Evolutionary conservation across 2,329 filamentous ascomycete species (phyloP), one percentile per base, ranked within the genome.

Genomic region (Pseudocercospora vitis): DNA sequence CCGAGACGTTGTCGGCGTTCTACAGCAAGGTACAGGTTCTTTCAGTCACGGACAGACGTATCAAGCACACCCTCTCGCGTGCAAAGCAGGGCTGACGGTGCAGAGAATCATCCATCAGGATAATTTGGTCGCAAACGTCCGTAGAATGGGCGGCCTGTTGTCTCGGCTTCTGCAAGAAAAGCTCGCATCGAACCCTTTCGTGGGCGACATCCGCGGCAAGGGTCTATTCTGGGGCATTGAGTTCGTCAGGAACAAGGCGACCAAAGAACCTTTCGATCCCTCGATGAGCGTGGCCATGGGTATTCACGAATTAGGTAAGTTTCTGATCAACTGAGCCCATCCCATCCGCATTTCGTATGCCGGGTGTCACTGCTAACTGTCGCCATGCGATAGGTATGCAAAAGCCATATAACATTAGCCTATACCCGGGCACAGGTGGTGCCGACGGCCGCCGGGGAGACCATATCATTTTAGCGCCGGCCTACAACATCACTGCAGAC

Each of bases 381-480:
- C 26, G 18, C 50, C 29, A 26, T 33, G 18, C 45, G 40, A 21
- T 50, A 78, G 75, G 72, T 19, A 67, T 76, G 56, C 64, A 68
- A 44, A 57, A 67, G 11, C 69, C 70, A 3, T 76, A 79, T 62
- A 76, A 74, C 50, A 80, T 87, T 57, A 78, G 78, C 3, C 64
- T 89, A 2, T 89, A 89, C 65, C 82, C 83, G 1, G 85, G 84
- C 0, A 72, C 73, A 0, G 86, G 86, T 1, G 83, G 82, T 0
- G 80, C 75, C 0, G 83, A 88, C 39, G 75, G 79, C 1, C 65
- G 68, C n/a, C 66, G 67, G 1, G 87, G 87, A 7, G 88, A 91
- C 63, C 85, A 89, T 67, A 73, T 89, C 29, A 76, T 91, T 21
- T 63, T 91, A 8, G 81, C 86, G 1, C 88, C 88, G 4, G 78